Evolutionary conservation across 2,329 filamentous ascomycete species (phyloP), one percentile per base, ranked within the genome.

Genomic region (Fusarium tupiense): DNA sequence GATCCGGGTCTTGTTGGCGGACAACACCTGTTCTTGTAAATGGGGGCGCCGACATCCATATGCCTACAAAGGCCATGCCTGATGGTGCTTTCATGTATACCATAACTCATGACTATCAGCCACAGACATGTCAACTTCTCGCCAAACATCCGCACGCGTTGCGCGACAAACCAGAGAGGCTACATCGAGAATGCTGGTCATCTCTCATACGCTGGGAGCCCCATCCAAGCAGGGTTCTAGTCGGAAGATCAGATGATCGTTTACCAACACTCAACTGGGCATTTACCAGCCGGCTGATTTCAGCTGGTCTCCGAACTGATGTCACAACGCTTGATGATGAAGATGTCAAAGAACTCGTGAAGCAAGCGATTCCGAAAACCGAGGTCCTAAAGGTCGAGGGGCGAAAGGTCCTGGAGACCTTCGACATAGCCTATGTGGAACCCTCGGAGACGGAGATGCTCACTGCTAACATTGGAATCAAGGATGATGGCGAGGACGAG

Each of bases 21-120:
- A 77, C 77, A n/a, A 79, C 77, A 20, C 77, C 77, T 4, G 72
- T 77, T 16, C 67, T 79, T 41, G 75, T 79, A n/a, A 77, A 76
- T 22, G 75, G 70, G 1, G 77, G 77, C 7, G 77, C 77, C 20
- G 74, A 79, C 31, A 69, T 79, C 35, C 46, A 78, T 44, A 76
- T 79, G 76, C 19, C 66, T 3, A 79, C 77, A 17, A 59, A 56
- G 31, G 60, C 74, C 8, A 79, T 79, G 77, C 77, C 77, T 35
- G 73, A 79, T 24, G 77, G 77, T 12, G 77, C 77, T 41, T 76
- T 79, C 49, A 79, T 79, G 69, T 79, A 75, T 65, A 72, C 73
- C 17, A 76, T 79, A 64, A 75, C 70, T 31, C 75, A 77, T 59
- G 65, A 71, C 6, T 79, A 78, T 47, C 77, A 79, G 22, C 70